Percentiles rank a stretch among this genome's conserved stretches.
Evolutionary conservation across 2,329 filamentous ascomycete species (phyloP).

Genomic region (Phoma sp.): DNA sequence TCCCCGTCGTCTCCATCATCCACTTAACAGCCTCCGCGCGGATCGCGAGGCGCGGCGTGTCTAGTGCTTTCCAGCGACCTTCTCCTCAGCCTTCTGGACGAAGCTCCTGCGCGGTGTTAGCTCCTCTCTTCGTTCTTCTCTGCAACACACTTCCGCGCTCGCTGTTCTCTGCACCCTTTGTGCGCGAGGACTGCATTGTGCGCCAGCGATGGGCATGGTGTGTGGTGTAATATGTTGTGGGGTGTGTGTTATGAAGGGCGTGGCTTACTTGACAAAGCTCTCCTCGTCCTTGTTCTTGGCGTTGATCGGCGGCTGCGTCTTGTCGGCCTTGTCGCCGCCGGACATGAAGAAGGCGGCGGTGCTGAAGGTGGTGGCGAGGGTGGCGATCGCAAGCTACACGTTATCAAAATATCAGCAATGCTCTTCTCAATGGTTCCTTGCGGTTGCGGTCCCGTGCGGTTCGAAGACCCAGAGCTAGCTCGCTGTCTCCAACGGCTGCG

Average conservation of each 20-base stretch:
- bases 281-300: constrained; percentile 71
- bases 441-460: too few species aligned
- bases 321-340: constrained; percentile 52
- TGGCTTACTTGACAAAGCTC: constrained; percentile 68
- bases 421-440: too few species aligned
- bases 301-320: constrained; percentile 62
- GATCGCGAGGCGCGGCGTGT: not conserved
- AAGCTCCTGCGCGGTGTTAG: constrained; percentile 38
- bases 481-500: too few species aligned
- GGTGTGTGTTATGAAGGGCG: not conserved
- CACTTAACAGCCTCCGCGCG: too few species aligned
- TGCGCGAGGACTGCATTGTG: not conserved
- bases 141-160: too few species aligned
- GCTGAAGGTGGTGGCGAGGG: constrained; percentile 45
- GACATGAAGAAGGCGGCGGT: constrained; percentile 45
- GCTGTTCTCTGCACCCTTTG: too few species aligned
- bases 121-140: too few species aligned
- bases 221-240: too few species aligned
- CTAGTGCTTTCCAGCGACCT: constrained; percentile 29
- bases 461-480: too few species aligned
- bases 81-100: constrained; percentile 46
- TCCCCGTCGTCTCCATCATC: too few species aligned
- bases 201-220: not conserved
- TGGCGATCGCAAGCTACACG: constrained; percentile 65
- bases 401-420: not conserved